phyloP scores from a whole-genome alignment of 164 flowering plant species.

The Dillenia suffruticosa region DNA sequence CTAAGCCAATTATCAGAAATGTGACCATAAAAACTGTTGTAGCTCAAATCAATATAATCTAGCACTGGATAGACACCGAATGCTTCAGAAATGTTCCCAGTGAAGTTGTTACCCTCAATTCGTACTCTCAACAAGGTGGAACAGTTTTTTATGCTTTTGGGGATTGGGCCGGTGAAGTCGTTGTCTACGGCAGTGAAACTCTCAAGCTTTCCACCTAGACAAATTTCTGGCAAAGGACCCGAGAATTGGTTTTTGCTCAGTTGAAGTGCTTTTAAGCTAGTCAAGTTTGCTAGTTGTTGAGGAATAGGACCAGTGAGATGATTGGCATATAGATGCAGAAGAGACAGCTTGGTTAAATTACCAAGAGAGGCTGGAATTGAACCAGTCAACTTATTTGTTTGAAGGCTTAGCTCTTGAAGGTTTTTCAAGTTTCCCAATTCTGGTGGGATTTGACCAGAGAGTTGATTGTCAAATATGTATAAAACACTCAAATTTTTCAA shows the following conservation, averaged over 20 bases:
- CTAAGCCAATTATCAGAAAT: constrained; percentile 3
- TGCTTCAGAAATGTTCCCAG: constrained; percentile 9
- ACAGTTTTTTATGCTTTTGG: constrained; percentile 10
- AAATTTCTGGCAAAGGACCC: constrained; percentile 14
- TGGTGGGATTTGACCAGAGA: constrained; percentile 17
- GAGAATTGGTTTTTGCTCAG: background rate
- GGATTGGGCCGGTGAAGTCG: constrained; percentile 2
- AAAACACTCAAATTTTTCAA: constrained; percentile 2
- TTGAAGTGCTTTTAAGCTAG: background rate
- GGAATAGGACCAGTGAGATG: constrained; percentile 17
- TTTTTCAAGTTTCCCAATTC: constrained; percentile 9
- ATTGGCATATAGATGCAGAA: constrained; percentile 9
- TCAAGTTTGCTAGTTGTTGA: background rate
- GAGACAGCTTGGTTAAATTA: constrained; percentile 4
- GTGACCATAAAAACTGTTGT: constrained; percentile 7
- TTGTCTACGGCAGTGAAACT: background rate
- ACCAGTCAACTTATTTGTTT: constrained; percentile 8
- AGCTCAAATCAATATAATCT: constrained; percentile 1
- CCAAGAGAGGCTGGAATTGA: constrained; percentile 20
- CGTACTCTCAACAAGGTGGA: constrained; percentile 1
- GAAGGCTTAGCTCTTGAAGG: constrained; percentile 3
- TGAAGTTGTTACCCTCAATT: constrained; percentile 5
- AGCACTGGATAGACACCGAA: constrained; percentile 10
- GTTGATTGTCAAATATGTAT: constrained; percentile 11
- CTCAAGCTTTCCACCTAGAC: background rate